Base-by-base conservation (phyloP, 139 green algal genomes). In the Coelastrella sp. region DNA sequence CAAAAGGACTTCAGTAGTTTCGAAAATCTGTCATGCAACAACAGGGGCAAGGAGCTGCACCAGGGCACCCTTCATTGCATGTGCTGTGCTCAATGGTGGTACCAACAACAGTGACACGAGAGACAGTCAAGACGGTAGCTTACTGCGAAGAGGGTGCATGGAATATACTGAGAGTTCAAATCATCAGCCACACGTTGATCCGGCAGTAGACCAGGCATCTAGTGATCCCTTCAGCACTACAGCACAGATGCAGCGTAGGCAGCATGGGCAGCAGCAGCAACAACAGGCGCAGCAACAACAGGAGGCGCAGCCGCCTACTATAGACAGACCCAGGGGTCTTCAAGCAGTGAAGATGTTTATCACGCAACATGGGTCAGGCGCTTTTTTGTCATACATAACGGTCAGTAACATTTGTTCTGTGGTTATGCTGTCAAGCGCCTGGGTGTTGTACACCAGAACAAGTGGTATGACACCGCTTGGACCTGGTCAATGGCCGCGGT, bases 351-450 rank as follows among this genome's bases (percentile, higher is more conserved):
- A 62, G 41, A 30, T 3, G 23, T 48, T 84, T 27, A 37, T 84
- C 13, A 23, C 30, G 60, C 38, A 32, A 3, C 34, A 75, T 32
- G 78, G 78, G 30, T 19, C 60, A 34, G 78, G 78, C 4, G 78
- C 78, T 1, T 84, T 84, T 11, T 5, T 84, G 25, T 45, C 40
- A 53, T 84, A 66, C 78, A 84, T 84, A 64, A 84, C 78, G 6
- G 27, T 50, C 38, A 66, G 60, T 60, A 84, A 84, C 40, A 4
- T 75, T 6, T 13, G 75, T 30, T 84, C 78, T n/a, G 60, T 84
- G 15, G 27, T 41, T 23, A 84, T 76, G 62, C 43, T 84, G 40
- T 84, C 53, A 11, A 76, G 60, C n/a, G 78, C 78, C 30, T 84
- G 78, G 78, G 27, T 84, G 5, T 17, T 76, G 19, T 84, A 66